phyloP scores from a whole-genome alignment of 164 flowering plant species.

The Liriodendron chinense region DNA sequence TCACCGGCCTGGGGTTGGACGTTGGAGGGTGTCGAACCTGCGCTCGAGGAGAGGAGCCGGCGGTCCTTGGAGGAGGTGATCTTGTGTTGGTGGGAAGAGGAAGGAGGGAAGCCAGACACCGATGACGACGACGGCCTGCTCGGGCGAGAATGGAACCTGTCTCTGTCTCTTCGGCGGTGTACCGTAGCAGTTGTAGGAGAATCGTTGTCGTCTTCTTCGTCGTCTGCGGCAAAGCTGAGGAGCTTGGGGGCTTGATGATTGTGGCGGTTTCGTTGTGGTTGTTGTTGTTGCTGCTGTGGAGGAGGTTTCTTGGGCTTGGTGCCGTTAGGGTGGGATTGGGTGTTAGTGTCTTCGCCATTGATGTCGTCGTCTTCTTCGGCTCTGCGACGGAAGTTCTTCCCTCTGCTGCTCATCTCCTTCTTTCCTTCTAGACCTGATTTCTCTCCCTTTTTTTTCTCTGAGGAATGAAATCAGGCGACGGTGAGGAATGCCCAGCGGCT shows the following conservation, averaged over 20 bases:
- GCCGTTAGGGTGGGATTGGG: conserved; percentile 12
- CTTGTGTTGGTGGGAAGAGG: conserved; percentile 45
- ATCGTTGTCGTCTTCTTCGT: conserved; percentile 33
- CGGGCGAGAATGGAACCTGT: neutral
- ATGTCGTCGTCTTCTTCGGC: conserved; percentile 21
- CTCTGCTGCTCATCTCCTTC: conserved; percentile 16
- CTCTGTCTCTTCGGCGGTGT: neutral
- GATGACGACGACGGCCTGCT: conserved; percentile 17
- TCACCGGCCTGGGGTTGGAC: conserved; percentile 85
- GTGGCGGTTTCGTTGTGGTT: conserved; percentile 2
- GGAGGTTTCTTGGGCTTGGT: conserved; percentile 32
- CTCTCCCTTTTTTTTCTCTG: neutral
- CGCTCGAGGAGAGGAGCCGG: conserved; percentile 16
- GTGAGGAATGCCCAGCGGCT: too few relatives aligned
- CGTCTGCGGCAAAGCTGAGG: conserved; percentile 91
- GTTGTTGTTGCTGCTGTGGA: neutral
- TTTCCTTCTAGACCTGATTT: neutral
- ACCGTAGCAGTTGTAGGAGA: conserved; percentile 23
- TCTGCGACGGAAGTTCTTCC: conserved; percentile 35
- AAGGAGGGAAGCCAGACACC: conserved; percentile 26
- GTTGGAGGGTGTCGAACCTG: conserved; percentile 45
- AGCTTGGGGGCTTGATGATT: conserved; percentile 38
- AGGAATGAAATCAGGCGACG: neutral
- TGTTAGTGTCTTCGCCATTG: conserved; percentile 10
- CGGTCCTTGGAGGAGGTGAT: conserved; percentile 53